Conservation (phyloP, 1,284 basidiomycete species). For the Meira miltonrushii region DNA sequence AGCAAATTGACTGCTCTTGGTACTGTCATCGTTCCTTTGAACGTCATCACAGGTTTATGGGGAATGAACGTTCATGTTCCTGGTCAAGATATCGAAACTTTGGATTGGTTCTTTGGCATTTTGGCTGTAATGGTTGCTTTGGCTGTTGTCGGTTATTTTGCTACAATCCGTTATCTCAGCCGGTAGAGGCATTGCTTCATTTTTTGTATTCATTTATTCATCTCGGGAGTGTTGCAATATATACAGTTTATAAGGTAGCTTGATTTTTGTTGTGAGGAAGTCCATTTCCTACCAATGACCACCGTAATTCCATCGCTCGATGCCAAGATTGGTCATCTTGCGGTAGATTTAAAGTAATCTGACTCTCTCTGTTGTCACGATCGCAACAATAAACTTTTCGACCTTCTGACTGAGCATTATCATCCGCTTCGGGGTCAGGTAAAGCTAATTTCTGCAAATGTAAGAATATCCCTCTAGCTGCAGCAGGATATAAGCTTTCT, state of each 20-base stretch:
- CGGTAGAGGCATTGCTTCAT: background rate
- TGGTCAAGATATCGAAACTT: constrained; percentile 38
- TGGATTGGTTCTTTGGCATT: constrained; percentile 49
- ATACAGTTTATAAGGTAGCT: background rate
- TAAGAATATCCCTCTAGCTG: constrained; percentile 65
- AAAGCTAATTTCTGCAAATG: constrained; percentile 67
- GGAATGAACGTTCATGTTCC: constrained; percentile 53
- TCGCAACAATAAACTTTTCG: too few species aligned
- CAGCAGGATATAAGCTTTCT: constrained; percentile 67
- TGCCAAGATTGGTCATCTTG: too few species aligned
- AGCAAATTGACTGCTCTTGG: constrained; percentile 97
- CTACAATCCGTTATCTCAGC: constrained; percentile 46
- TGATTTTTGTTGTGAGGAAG: background rate
- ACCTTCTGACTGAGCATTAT: background rate
- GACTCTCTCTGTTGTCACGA: too few species aligned
- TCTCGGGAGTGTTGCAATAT: too few species aligned
- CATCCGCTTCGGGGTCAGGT: constrained; percentile 1
- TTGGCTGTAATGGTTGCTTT: constrained; percentile 45
- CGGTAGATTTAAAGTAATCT: too few species aligned
- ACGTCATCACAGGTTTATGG: constrained; percentile 51
- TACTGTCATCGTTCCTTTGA: constrained; percentile 66
- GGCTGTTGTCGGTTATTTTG: constrained; percentile 46
- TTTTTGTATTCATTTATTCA: background rate
- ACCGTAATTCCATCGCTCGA: too few species aligned
- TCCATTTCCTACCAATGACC: too few species aligned